Percentiles rank a stretch among this genome's conserved stretches.
Evolutionary conservation across 2,329 filamentous ascomycete genomes (phyloP).

Genomic region (Cryphonectria radicalis): DNA sequence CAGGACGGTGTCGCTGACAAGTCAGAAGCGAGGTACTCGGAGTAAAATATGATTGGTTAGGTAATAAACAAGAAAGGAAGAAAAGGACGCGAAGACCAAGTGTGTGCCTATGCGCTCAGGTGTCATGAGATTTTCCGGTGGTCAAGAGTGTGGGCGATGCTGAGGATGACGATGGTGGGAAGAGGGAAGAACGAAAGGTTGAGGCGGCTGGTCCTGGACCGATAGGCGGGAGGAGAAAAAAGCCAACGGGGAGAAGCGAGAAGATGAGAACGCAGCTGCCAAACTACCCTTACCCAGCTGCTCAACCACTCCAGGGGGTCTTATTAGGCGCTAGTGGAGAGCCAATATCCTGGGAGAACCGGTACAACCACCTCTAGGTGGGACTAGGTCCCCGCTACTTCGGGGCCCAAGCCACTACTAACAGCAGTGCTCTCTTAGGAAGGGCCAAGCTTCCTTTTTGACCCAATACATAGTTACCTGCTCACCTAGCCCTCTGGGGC

Average conservation of each 20-base stretch:
- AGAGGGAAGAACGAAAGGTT: constrained; percentile 28
- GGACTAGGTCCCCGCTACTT: constrained; percentile 5
- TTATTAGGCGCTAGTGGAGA: constrained; percentile 23
- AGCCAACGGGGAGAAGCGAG: constrained; percentile 30
- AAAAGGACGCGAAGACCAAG: constrained; percentile 3
- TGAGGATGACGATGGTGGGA: constrained; percentile 15
- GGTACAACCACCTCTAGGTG: constrained; percentile 12
- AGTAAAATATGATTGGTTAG: background rate
- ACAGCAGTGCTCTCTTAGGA: background rate
- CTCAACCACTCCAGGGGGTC: constrained; percentile 24
- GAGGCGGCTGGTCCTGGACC: constrained; percentile 29
- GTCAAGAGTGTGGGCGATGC: constrained; percentile 16
- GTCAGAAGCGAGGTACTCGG: background rate
- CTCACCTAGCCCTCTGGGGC: constrained; percentile 10
- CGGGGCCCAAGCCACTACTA: background rate
- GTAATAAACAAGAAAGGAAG: constrained; percentile 1
- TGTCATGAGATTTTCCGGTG: background rate
- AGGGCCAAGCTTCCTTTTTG: background rate
- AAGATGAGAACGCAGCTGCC: constrained; percentile 29
- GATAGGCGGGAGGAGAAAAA: constrained; percentile 30
- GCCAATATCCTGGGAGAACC: constrained; percentile 30
- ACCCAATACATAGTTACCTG: background rate
- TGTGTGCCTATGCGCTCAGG: background rate
- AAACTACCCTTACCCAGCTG: constrained; percentile 31
- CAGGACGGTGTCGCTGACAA: constrained; percentile 14